A percentile compares a stretch with the other conserved stretches of the same genome.
These are phyloP conservation scores for Helminthosporium solani DNA, from an alignment of 2,329 filamentous ascomycete species.

Conservation along the genomic window DNA sequence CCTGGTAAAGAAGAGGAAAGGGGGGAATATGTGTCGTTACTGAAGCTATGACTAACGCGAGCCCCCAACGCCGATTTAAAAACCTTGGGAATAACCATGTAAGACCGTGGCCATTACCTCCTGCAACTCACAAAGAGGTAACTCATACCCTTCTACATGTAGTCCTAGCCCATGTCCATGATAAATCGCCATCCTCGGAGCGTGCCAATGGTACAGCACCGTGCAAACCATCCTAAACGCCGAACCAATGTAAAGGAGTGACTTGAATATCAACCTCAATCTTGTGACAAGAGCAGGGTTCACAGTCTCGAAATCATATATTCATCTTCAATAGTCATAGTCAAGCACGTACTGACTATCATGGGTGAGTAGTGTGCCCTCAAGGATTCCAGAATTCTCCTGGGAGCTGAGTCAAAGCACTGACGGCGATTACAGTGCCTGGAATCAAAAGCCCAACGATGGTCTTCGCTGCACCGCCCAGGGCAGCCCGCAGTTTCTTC, in stretches of 20 bases:
- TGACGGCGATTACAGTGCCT: constrained; percentile 1
- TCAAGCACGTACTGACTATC: not conserved
- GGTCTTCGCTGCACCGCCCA: constrained; percentile 15
- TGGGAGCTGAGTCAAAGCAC: constrained; percentile 2
- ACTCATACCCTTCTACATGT: not conserved
- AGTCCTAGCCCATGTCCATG: not conserved
- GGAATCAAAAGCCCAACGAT: constrained; percentile 8
- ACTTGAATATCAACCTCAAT: not conserved
- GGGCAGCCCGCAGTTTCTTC: constrained; percentile 19
- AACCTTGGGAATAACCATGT: not conserved
- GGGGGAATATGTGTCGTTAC: not conserved
- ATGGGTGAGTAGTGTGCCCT: not conserved
- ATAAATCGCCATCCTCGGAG: not conserved
- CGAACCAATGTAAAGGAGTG: not conserved
- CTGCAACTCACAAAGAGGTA: not conserved
- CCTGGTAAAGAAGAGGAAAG: not conserved
- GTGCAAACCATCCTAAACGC: not conserved
- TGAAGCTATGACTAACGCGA: not conserved
- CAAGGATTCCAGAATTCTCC: not conserved
- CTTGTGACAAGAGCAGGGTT: not conserved
- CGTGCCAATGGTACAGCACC: not conserved
- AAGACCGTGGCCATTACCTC: not conserved
- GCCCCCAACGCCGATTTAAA: not conserved
- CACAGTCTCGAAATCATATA: too few relatives aligned
- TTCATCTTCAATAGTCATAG: not conserved